A percentile compares a stretch with the other conserved stretches of the same genome.
Conservation (phyloP, 495 filamentous ascomycete genomes). For the Tuber brumale region DNA sequence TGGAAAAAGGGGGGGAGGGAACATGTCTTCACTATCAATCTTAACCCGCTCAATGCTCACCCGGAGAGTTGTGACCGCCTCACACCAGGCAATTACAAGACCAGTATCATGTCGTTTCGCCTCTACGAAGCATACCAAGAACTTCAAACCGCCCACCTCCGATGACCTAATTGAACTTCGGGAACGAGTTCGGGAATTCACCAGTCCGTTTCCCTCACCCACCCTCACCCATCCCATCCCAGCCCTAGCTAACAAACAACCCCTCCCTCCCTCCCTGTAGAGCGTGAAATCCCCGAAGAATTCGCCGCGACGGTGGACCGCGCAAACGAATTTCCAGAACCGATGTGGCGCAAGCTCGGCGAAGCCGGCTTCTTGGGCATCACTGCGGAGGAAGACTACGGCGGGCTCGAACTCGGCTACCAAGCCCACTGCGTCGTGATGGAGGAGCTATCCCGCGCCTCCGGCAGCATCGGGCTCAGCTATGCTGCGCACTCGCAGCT, state of each 20-base stretch:
- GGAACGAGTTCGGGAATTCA: slow-evolving; percentile 88
- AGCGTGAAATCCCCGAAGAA: slow-evolving; percentile 71
- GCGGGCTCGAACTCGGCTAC: slow-evolving; percentile 86
- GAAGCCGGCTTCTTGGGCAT: slow-evolving; percentile 87
- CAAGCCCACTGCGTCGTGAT: slow-evolving; percentile 95
- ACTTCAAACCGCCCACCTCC: slow-evolving; percentile 67
- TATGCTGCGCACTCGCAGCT: slow-evolving; percentile 96
- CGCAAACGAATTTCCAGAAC: slow-evolving; percentile 76
- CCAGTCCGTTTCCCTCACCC: slow-evolving; percentile 46
- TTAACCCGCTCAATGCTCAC: slow-evolving; percentile 25
- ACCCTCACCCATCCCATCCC: not conserved
- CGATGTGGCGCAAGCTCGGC: slow-evolving; percentile 92
- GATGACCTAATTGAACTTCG: slow-evolving; percentile 77
- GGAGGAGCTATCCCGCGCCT: slow-evolving; percentile 66
- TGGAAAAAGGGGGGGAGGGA: not conserved
- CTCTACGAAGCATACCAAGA: slow-evolving; percentile 77
- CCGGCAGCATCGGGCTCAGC: slow-evolving; percentile 80
- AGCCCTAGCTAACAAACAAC: slow-evolving; percentile 2
- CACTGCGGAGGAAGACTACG: slow-evolving; percentile 89
- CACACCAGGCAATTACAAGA: slow-evolving; percentile 1
- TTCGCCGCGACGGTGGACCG: slow-evolving; percentile 75
- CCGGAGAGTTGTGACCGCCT: not conserved
- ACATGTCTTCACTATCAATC: slow-evolving; percentile 19
- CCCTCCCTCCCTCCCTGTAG: slow-evolving; percentile 24
- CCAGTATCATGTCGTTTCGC: slow-evolving; percentile 45